Base-by-base conservation (phyloP, 2,329 filamentous ascomycete species). In the Monilinia fructigena region DNA sequence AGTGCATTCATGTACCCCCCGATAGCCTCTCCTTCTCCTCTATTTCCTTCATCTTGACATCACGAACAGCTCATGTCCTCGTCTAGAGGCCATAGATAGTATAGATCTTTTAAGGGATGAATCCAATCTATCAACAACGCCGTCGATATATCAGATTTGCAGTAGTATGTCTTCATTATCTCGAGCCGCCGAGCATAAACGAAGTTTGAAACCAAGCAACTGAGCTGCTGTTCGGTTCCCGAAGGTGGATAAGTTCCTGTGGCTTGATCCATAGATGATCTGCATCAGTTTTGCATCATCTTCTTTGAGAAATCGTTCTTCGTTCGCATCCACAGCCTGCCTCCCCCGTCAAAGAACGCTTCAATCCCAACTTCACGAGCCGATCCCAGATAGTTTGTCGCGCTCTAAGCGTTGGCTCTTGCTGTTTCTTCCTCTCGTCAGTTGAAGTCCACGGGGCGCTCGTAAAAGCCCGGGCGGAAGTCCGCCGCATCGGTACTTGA, bases 121-220 rank as follows among this genome's bases (percentile, higher is more conserved):
- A 99, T 1, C 95, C 96, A 71, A 97, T 91, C 79, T 99, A 99
- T 93, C 40, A 99, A 85, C 45, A 98, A 84, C 1, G 95, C 93
- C 0, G 93, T 90, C 23, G 85, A 72, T 95, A 96, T 40, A 98
- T 92, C 3, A 99, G 83, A 72, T 99, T 99, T 50, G 95, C 91
- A 0, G 95, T 2, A 98, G 82, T 3, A 88, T 83, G 74, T 98
- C 95, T 1, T 85, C 81, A 64, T 88, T 84, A 68, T 91, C 87
- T 66, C 94, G 86, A 47, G 90, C 88, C 38, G 88, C 82, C 0
- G 92, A 96, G 92, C 90, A 75, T 99, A 99, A 77, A 18, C 92
- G 91, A 61, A 99, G 85, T 78, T 99, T 99, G 83, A 99, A 99
- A 4, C 95, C 95, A 18, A 99, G 87, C 4, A 99, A 84, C 76